Conservation (phyloP, 148 eudicot species). For the Pouteria glomerata region DNA sequence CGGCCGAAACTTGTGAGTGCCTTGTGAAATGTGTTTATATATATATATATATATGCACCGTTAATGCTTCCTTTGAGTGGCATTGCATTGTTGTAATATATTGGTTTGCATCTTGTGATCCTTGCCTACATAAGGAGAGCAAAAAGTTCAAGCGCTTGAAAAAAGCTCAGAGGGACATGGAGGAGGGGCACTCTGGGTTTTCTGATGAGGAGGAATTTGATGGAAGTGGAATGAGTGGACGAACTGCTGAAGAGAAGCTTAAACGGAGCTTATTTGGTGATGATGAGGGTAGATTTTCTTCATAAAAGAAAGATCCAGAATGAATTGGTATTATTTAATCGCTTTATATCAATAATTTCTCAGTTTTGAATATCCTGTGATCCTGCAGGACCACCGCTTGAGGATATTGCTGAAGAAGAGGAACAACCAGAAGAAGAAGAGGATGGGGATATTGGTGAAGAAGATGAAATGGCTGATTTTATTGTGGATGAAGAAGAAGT, state of each 20-base stretch:
- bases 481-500: conserved; percentile 91
- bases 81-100: not conserved
- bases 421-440: conserved; percentile 60
- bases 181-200: conserved; percentile 55
- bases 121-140: conserved; percentile 42
- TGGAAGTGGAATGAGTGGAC: conserved; percentile 50
- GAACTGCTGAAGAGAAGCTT: conserved; percentile 64
- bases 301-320: not conserved
- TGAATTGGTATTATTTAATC: not conserved
- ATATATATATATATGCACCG: not conserved
- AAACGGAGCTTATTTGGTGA: conserved; percentile 67
- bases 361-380: conserved; percentile 7
- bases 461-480: conserved; percentile 94
- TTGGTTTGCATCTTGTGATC: not conserved
- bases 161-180: conserved; percentile 64
- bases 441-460: conserved; percentile 54
- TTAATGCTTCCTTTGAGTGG: not conserved
- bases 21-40: not conserved
- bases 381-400: conserved; percentile 49
- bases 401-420: conserved; percentile 87
- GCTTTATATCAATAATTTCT: not conserved
- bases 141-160: conserved; percentile 85
- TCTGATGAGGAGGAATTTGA: conserved; percentile 66
- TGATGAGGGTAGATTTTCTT: conserved; percentile 59
- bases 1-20: conserved; percentile 49